Percentiles rank a stretch among this genome's conserved stretches.
phyloP scores from a whole-genome alignment of 371 early-diverging fungal genomes.

The Batkoa obscura region DNA sequence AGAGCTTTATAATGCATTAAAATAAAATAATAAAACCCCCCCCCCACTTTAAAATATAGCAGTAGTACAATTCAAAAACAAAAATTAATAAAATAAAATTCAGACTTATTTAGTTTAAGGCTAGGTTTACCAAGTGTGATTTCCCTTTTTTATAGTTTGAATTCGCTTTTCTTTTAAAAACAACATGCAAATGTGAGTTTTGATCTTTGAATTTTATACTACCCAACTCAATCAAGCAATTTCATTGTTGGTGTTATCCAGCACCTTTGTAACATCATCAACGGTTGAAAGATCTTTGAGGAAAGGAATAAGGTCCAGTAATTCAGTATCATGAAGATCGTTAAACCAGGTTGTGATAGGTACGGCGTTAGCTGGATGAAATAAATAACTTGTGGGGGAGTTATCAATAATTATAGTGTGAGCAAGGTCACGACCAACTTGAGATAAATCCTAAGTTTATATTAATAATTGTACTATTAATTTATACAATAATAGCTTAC shows the following conservation, averaged over 20 bases:
- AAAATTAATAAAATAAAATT: too few relatives aligned
- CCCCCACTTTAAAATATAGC: too few relatives aligned
- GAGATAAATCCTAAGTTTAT: constrained; percentile 41
- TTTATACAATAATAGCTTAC: constrained; percentile 15
- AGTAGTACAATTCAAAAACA: too few relatives aligned
- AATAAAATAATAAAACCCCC: too few relatives aligned
- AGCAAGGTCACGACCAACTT: constrained; percentile 67
- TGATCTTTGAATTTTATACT: too few relatives aligned
- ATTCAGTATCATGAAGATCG: constrained; percentile 85
- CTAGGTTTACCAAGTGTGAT: too few relatives aligned
- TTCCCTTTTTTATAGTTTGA: too few relatives aligned
- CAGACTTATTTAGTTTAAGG: too few relatives aligned
- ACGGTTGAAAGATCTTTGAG: constrained; percentile 73
- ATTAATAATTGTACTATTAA: not conserved
- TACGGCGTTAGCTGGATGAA: constrained; percentile 87
- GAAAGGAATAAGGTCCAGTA: constrained; percentile 82
- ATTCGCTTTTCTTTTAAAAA: too few relatives aligned
- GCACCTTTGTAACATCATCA: constrained; percentile 68
- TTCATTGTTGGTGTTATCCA: constrained; percentile 27
- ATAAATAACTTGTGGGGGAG: constrained; percentile 83
- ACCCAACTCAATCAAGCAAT: not conserved
- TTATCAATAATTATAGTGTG: constrained; percentile 72
- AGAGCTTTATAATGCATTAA: too few relatives aligned
- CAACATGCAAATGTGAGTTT: too few relatives aligned
- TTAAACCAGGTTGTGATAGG: constrained; percentile 94